phyloP scores from a whole-genome alignment of 305 asterid genomes.

The Fraxinus greggii region DNA sequence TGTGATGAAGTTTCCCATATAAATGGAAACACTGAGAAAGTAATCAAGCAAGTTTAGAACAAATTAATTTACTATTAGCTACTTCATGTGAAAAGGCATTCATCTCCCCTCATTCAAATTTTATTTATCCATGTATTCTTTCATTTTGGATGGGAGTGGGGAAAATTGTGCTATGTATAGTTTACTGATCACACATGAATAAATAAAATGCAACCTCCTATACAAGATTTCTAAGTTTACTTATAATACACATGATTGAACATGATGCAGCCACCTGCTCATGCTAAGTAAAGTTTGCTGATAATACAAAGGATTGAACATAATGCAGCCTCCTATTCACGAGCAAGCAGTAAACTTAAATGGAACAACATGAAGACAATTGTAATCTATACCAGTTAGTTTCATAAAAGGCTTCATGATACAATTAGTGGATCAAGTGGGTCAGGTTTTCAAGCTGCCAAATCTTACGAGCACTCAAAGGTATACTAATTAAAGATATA shows the following conservation, averaged over 20 bases:
- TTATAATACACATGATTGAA: not conserved
- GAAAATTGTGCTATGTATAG: not conserved
- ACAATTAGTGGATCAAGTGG: not conserved
- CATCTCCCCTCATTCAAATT: not conserved
- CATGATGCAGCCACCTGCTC: not conserved
- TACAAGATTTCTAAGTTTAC: not conserved
- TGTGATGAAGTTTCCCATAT: not conserved
- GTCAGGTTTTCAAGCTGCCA: slow-evolving; percentile 5
- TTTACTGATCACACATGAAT: not conserved
- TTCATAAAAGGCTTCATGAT: not conserved
- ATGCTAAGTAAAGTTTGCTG: not conserved
- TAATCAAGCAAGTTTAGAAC: not conserved
- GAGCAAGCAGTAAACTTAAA: not conserved
- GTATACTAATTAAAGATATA: not conserved
- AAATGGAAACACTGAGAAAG: not conserved
- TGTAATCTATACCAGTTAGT: not conserved
- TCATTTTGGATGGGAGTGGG: not conserved
- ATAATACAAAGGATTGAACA: not conserved
- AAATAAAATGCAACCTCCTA: not conserved
- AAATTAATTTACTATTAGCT: not conserved
- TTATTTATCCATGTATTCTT: not conserved
- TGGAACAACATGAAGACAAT: not conserved
- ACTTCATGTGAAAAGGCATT: not conserved
- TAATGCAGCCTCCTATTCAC: not conserved
- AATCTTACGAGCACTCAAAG: not conserved